Percentiles rank a stretch among this genome's conserved stretches.
phyloP scores from a whole-genome alignment of 169 alveolate genomes.

The Theileria luwenshuni region DNA sequence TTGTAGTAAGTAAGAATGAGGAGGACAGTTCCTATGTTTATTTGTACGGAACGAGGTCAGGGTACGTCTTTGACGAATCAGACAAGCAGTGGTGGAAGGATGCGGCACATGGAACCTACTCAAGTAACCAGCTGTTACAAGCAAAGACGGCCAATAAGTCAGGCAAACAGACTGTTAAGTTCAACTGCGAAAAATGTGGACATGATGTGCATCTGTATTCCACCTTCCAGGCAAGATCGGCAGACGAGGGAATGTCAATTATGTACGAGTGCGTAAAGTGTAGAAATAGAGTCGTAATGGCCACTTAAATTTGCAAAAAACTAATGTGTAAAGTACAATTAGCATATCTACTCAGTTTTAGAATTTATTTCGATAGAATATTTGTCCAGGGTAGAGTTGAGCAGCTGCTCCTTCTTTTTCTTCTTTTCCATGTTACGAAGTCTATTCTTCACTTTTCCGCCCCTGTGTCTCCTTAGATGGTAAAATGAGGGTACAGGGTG shows the following conservation, averaged over 20 bases:
- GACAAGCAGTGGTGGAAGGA: constrained; percentile 79
- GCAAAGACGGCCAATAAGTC: constrained; percentile 63
- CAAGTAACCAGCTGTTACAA: constrained; percentile 25
- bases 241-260: constrained; percentile 88
- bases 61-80: constrained; percentile 70
- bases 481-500: not conserved
- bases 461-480: constrained; percentile 58
- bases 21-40: constrained; percentile 62
- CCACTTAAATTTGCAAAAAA: constrained; percentile 57
- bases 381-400: not conserved
- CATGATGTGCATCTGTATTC: constrained; percentile 78
- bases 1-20: constrained; percentile 23
- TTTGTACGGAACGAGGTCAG: constrained; percentile 71
- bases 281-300: constrained; percentile 79
- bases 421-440: constrained; percentile 60
- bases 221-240: constrained; percentile 86
- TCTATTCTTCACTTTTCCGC: constrained; percentile 68
- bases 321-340: not conserved
- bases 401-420: constrained; percentile 61
- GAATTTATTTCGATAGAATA: constrained; percentile 32
- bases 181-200: constrained; percentile 83
- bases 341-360: not conserved
- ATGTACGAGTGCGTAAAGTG: constrained; percentile 84
- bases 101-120: constrained; percentile 13
- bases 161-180: constrained; percentile 74